phyloP scores from a whole-genome alignment of 2,329 filamentous ascomycete species.

The Penicillium oxalicum region DNA sequence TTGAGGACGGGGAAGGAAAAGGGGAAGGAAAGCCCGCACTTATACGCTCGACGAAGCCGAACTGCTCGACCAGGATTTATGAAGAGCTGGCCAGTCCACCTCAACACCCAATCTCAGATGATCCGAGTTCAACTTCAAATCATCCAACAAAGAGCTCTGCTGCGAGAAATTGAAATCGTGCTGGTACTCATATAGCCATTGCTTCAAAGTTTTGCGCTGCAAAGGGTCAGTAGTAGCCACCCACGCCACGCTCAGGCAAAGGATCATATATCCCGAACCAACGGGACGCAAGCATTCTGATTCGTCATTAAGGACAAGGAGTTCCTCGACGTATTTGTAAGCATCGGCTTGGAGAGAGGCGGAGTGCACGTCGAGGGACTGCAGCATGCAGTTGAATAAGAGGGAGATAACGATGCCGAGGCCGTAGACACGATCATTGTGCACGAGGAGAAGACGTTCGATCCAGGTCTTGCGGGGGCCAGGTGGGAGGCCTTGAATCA shows the following conservation, averaged over 20 bases:
- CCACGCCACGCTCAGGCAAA: conserved; percentile 26
- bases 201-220: conserved; percentile 13
- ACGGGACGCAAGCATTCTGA: conserved; percentile 27
- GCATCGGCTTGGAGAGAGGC: conserved; percentile 14
- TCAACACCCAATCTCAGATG: conserved; percentile 9
- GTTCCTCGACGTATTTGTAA: conserved; percentile 20
- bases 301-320: conserved; percentile 23
- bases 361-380: conserved; percentile 24
- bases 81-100: too few relatives aligned
- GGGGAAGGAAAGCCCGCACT: too few relatives aligned
- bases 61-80: too few relatives aligned
- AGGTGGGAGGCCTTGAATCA: not conserved
- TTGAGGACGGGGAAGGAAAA: too few relatives aligned
- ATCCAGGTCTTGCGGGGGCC: conserved; percentile 1
- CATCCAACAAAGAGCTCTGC: not conserved
- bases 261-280: conserved; percentile 26
- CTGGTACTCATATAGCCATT: conserved; percentile 21
- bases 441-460: conserved; percentile 19
- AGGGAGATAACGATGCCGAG: conserved; percentile 27
- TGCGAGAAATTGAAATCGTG: conserved; percentile 17
- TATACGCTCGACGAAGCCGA: too few relatives aligned
- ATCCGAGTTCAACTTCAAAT: conserved; percentile 9
- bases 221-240: conserved; percentile 16
- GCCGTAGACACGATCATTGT: conserved; percentile 30
- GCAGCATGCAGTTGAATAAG: conserved; percentile 30